Evolutionary conservation across 1,284 basidiomycete species (phyloP), one percentile per base, ranked within the genome.

Genomic region (Cryptococcus hybrid): DNA sequence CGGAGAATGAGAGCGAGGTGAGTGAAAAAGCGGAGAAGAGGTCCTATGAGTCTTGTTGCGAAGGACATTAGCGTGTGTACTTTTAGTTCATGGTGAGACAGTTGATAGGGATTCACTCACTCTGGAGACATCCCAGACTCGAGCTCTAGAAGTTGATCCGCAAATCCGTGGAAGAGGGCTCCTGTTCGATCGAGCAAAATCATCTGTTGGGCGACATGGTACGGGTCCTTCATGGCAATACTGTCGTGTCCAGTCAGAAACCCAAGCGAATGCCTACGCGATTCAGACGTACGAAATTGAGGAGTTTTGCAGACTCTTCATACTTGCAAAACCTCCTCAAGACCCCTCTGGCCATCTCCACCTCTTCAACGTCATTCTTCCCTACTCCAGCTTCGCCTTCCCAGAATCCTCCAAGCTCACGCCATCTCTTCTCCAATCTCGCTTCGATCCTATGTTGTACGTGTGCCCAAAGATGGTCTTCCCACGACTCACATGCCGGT

Each of bases 401-500:
- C 78, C 78, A 79, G 64, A 74, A 79, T 7, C 77, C 75, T 7
- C 73, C 71, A 8, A 78, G 63, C 42, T 76, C 67, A n/a, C 63
- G 61, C 66, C 73, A 70, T 43, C 68, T 61, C n/a, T 63, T 61
- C 53, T 78, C 77, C 47, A 79, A 59, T 47, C 74, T 59, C 13
- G 63, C 86, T 74, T 98, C 93, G 64, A 92, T 88, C 37, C 92
- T 81, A 47, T 92, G 82, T 67, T 88, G 88, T 57, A 95, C 82
- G 64, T 92, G 87, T 1, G 90, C 91, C 96, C 95, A 99, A 0
- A 98, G 82, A 64, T 92, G 86, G 70, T 99, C 95, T 72, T 94
- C 89, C 93, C 94, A 99, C 34, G 87, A 88, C 39, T 86, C 80
- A 70, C 92, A 94, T 3, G 89, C 87, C 0, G 86, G 83, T 2